Base-by-base conservation (phyloP, 1,284 basidiomycete genomes). In the Sphagnurus paluster region DNA sequence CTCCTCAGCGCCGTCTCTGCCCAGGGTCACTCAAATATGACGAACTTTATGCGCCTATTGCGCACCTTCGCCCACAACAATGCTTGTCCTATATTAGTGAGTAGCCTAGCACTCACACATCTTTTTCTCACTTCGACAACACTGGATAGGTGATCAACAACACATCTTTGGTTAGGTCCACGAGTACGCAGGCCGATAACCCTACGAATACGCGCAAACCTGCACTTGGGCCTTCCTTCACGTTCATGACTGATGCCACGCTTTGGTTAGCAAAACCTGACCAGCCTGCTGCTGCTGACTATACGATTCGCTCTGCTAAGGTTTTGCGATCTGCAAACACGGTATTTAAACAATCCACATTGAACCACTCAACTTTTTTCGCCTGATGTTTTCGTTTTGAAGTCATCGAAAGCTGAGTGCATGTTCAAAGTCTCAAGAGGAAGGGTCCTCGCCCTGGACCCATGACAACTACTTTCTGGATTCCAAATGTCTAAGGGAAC, bases 21-120 rank as follows among this genome's bases (percentile, higher is more conserved):
- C 1, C 80, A 88, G 68, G 88, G 87, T 2, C 87, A 90, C 59
- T 82, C 87, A 0, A 67, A 77, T n/a, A 87, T 90, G 84, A 75
- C 75, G 0, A 74, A 74, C 1, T 79, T 89, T 50, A 87, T 89
- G 82, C 76, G 73, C 1, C 74, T 81, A 48, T 70, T 90, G 16
- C 78, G 79, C 26, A 57, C 58, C 2, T 61, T 84, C 29, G 74
- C 83, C 2, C 73, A 72, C 29, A 63, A 58, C 0, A 68, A 71
- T 50, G 64, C 62, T 3, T 55, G 79, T 28, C 66, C 77, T 1
- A 66, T 85, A 33, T 57, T 87, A 32, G 85, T 83, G 46, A 51
- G 79, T 66, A 43, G 11, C 16, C n/a, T n/a, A n/a, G n/a, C 35
- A 30, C 10, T 32, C 24, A 20, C 28, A 17, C 26, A 23, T 2